Base-by-base conservation (phyloP, 1,284 basidiomycete genomes). In the Microbotryomycetes sp. region DNA sequence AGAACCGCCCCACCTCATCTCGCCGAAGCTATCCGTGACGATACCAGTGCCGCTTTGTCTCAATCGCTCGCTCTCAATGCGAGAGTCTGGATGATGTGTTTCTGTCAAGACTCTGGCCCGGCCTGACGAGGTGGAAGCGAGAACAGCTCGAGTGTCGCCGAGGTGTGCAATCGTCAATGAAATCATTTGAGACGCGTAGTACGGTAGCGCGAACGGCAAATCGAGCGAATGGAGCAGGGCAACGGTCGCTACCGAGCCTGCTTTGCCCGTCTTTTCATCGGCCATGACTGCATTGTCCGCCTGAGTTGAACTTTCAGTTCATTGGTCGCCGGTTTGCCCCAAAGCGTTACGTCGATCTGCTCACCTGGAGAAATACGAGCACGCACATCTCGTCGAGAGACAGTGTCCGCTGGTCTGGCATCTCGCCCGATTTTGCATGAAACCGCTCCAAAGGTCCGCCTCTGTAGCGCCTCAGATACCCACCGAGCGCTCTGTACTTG, bases 21-120 rank as follows among this genome's bases (percentile, higher is more conserved):
- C 94, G 31, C 96, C 94, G 72, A 92, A 98, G 4, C 89, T 92
- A 74, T 98, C 94, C 4, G 90, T 89, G 51, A 97, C 88, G 28
- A 96, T 77, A 1, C 89, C 85, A 6, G 87, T 87, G 18, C 77
- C 93, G 82, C 92, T 88, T 59, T 87, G 82, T 49, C 93, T 83
- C 54, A 98, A 78, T 29, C 94, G 81, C 47, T 84, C 84, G 13
- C 89, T 84, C 75, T 98, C 96, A 21, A 87, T 81, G 24, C 84
- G 85, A 24, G 89, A 83, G 71, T 97, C 93, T 18, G 92, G 88
- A 75, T 97, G 93, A 75, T 98, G 94, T 41, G 83, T 84, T 45
- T 69, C 61, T 4, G 66, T 69, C 1, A 69, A 57, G 5, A 58
- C 49, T 41, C 56, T 48, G 3, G 64, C 61, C 15, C 62, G 63